A percentile compares a stretch with the other conserved stretches of the same genome.
These are phyloP conservation scores for Globisporangium takayamanum DNA, from an alignment of 352 stramenopile species.

Conservation along the genomic window DNA sequence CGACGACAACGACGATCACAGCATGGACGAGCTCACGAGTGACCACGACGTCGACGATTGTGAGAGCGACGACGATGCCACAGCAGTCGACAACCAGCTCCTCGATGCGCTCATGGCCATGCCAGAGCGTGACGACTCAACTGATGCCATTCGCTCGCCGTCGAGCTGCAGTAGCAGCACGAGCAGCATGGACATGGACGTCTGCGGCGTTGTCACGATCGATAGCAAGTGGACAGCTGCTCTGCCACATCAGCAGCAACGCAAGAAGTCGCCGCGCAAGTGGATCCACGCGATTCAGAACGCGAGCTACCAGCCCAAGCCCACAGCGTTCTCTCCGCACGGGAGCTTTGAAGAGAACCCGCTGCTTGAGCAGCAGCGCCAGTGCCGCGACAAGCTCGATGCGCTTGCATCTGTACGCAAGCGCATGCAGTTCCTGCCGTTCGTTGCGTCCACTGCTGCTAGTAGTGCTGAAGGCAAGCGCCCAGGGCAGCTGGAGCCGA, in stretches of 20 bases:
- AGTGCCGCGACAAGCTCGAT: constrained; percentile 56
- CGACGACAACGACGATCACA: neutral
- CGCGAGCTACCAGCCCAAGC: constrained; percentile 49
- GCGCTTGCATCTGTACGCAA: constrained; percentile 42
- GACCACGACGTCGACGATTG: constrained; percentile 5
- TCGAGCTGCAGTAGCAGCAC: neutral
- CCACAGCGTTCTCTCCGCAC: constrained; percentile 61
- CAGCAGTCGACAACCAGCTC: neutral
- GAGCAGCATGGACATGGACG: neutral
- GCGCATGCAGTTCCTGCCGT: constrained; percentile 37
- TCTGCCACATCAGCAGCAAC: neutral
- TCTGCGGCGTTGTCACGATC: neutral
- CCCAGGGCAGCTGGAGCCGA: neutral
- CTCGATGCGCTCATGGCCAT: neutral
- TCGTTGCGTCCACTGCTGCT: constrained; percentile 1
- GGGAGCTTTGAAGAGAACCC: constrained; percentile 45
- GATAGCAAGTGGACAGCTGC: neutral
- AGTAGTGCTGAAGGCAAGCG: neutral
- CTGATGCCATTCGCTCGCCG: neutral
- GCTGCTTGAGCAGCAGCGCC: constrained; percentile 41
- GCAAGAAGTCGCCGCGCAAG: neutral
- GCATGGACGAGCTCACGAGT: neutral
- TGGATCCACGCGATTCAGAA: constrained; percentile 51
- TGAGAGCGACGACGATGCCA: neutral
- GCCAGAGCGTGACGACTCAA: neutral